Evolutionary conservation across 176 grass and related monocot genomes (phyloP).

Genomic region (Bolboschoenus planiculmis): DNA sequence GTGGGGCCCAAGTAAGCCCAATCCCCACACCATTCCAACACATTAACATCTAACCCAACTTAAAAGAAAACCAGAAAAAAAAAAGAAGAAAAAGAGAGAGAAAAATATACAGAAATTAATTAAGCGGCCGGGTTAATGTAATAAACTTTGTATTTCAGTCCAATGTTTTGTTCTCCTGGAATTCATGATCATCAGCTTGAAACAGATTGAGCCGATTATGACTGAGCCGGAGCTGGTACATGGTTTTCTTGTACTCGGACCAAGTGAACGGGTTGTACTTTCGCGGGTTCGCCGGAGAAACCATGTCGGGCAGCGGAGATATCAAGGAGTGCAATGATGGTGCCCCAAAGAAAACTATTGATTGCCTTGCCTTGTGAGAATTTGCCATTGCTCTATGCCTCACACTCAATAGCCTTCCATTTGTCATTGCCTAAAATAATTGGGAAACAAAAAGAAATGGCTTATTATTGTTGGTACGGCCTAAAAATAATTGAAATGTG

Average conservation of each 20-base stretch:
- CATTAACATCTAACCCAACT: neutral
- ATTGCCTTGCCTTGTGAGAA: slow-evolving; percentile 44
- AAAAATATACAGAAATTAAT: neutral
- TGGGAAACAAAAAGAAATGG: neutral
- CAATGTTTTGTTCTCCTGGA: neutral
- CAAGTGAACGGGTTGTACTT: slow-evolving; percentile 69
- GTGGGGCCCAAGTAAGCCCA: neutral
- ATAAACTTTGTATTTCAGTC: slow-evolving; percentile 7
- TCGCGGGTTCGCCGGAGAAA: slow-evolving; percentile 18
- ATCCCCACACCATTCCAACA: neutral
- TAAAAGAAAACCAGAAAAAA: neutral
- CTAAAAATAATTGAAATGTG: neutral
- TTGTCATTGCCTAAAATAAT: slow-evolving; percentile 61
- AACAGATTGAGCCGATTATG: slow-evolving; percentile 72
- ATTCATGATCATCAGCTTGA: slow-evolving; percentile 19
- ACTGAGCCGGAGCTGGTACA: slow-evolving; percentile 73
- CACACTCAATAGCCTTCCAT: slow-evolving; percentile 65
- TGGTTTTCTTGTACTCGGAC: slow-evolving; percentile 87
- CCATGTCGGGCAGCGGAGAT: slow-evolving; percentile 34
- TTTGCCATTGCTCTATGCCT: slow-evolving; percentile 80
- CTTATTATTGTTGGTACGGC: neutral
- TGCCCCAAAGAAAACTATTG: slow-evolving; percentile 68
- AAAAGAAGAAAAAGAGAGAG: neutral
- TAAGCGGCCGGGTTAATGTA: neutral
- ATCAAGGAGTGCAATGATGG: slow-evolving; percentile 45